Conservation (phyloP, 176 grass and related monocot species). For the Oryza nivara region DNA sequence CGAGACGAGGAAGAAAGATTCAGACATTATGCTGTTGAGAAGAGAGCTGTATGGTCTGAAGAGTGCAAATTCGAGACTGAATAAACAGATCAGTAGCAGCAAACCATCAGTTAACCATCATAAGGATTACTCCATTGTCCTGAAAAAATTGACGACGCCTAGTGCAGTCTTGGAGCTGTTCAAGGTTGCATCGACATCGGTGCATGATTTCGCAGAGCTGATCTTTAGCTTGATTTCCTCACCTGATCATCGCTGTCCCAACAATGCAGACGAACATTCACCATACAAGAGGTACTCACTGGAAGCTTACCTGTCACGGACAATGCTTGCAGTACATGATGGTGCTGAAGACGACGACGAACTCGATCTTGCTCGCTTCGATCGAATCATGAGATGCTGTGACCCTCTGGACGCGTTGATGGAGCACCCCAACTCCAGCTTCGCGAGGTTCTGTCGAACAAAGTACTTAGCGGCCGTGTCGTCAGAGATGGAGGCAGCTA, state of each 20-base stretch:
- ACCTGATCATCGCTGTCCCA: background rate
- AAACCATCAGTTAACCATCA: background rate
- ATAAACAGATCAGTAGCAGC: background rate
- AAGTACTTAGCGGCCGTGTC: background rate
- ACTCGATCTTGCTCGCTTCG: background rate
- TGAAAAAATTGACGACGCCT: background rate
- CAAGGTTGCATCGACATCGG: background rate
- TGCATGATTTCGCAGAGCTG: slow-evolving; percentile 4
- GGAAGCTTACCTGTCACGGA: background rate
- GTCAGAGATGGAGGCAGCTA: background rate
- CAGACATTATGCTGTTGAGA: background rate
- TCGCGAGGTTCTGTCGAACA: background rate
- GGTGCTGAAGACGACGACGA: background rate
- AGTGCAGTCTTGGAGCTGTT: background rate
- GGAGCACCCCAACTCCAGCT: background rate
- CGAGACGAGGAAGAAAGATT: background rate
- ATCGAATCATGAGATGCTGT: background rate
- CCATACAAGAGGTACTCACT: background rate
- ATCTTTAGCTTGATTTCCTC: background rate
- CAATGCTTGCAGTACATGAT: background rate
- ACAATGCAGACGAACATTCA: background rate
- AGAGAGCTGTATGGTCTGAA: background rate
- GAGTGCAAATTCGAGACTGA: background rate
- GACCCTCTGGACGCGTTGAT: slow-evolving; percentile 26
- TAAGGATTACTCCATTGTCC: background rate